Percentiles rank a stretch among this genome's conserved stretches.
phyloP scores from a whole-genome alignment of 2,329 filamentous ascomycete genomes.

The Fusarium equiseti region DNA sequence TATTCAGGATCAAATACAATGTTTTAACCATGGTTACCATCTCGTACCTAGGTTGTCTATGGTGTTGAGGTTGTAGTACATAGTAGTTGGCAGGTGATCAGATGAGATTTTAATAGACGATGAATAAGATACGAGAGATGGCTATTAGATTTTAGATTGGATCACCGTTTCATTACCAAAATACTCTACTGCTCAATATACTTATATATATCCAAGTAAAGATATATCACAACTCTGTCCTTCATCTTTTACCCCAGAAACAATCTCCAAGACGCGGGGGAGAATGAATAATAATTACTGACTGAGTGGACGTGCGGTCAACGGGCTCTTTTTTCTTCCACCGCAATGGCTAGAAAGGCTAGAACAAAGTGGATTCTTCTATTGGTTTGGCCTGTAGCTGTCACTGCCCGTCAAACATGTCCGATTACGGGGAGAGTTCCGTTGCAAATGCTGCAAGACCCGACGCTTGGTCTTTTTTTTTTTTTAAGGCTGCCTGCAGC shows the following conservation, averaged over 20 bases:
- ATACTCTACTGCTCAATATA: not conserved
- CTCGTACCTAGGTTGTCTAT: not conserved
- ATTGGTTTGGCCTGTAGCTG: not conserved
- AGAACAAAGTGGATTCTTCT: slow-evolving; percentile 39
- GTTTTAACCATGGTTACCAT: not conserved
- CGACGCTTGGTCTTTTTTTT: not conserved
- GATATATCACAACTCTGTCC: not conserved
- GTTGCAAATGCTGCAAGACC: not conserved
- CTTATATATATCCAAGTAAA: not conserved
- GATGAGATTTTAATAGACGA: not conserved
- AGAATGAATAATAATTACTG: slow-evolving; percentile 21
- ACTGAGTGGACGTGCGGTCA: slow-evolving; percentile 12
- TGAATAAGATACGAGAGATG: not conserved
- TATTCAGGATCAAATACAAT: not conserved
- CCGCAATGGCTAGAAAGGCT: slow-evolving; percentile 21
- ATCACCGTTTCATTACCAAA: not conserved
- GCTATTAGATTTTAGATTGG: not conserved
- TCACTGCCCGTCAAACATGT: not conserved
- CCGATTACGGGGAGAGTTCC: slow-evolving; percentile 25
- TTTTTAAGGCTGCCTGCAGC: not conserved
- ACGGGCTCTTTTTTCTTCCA: slow-evolving; percentile 19
- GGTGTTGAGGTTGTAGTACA: slow-evolving; percentile 16
- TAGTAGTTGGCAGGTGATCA: slow-evolving; percentile 1
- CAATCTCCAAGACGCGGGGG: slow-evolving; percentile 23
- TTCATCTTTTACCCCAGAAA: slow-evolving; percentile 37